Evolutionary conservation across 2,329 filamentous ascomycete species (phyloP), one percentile per base, ranked within the genome.

Genomic region (Elsinoe ampelina): DNA sequence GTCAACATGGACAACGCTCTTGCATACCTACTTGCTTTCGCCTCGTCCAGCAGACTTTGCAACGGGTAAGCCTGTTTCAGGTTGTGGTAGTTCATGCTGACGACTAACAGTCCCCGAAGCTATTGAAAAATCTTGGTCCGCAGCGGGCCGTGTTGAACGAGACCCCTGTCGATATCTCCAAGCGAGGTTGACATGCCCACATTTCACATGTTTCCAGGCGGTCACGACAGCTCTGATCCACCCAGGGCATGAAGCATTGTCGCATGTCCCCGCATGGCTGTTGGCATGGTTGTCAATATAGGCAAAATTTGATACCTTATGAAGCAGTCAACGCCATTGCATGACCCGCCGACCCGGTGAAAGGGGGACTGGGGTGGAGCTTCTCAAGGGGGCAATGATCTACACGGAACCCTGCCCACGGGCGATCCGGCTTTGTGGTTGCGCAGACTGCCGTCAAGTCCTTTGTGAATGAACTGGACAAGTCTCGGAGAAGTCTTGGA

Each of bases 41-140:
- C 5, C 17, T 42, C 39, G 22, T 42, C 19, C 34, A 7, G 43
- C 43, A 32, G 20, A 48, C 12, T 11, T 12, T 7, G 6, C 47
- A 38, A 26, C 48, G 45, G 45, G n/a, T 5, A 13, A 50, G 12
- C 10, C 12, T 50, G 45, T 50, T 50, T 50, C 43, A 30, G 22
- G 8, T 12, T 30, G 22, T n/a, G 20, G 12, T 34, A 30, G 15
- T 22, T 20, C 15, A 15, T 15, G 13, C n/a, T 11, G 17, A 19
- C 17, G 39, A 11, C 19, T 17, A 20, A 15, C 17, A 15, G 10
- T 42, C 39, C 39, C 6, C 39, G 10, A 20, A 42, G 39, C 39
- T 42, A 26, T 35, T 34, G 45, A 50, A 30, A 50, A 50, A 52
- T 52, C 48, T 52, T 52, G 48, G 48, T 52, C 48, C 48, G 35